Percentiles rank a stretch among this genome's conserved stretches.
Conservation (phyloP, 768 basidiomycete species). For the Serendipita vermifera region DNA sequence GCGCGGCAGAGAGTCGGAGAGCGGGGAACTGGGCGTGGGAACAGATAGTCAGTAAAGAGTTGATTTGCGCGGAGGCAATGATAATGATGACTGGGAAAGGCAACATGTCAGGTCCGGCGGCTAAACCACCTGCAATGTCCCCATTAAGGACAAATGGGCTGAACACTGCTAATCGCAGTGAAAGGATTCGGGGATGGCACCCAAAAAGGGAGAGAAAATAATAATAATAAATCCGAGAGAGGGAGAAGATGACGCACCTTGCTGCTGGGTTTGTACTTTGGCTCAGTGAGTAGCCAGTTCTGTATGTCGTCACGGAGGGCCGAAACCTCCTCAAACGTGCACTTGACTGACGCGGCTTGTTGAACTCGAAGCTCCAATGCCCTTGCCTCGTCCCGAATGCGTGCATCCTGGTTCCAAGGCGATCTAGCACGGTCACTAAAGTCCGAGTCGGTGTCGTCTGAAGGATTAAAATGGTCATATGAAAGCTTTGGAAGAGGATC, state of each 20-base stretch:
- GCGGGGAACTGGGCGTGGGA: conserved; percentile 39
- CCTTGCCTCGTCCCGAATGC: conserved; percentile 37
- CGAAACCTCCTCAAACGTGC: conserved; percentile 75
- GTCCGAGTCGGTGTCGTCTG: conserved; percentile 37
- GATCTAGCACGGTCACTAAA: conserved; percentile 21
- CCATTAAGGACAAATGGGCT: too few relatives aligned
- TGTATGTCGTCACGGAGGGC: conserved; percentile 66
- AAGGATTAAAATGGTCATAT: conserved; percentile 38
- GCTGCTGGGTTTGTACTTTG: conserved; percentile 36
- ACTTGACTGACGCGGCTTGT: conserved; percentile 69
- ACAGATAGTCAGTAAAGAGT: conserved; percentile 7
- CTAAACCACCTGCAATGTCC: too few relatives aligned
- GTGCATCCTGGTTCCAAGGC: conserved; percentile 17
- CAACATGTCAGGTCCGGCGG: too few relatives aligned
- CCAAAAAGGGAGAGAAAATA: neutral
- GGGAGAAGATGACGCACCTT: conserved; percentile 36
- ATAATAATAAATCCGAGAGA: neutral
- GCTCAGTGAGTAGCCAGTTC: conserved; percentile 54
- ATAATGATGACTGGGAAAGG: conserved; percentile 15
- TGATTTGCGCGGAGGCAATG: conserved; percentile 10
- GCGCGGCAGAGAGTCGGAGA: conserved; percentile 60
- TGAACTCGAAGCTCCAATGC: conserved; percentile 67
- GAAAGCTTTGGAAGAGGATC: conserved; percentile 35
- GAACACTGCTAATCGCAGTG: neutral
- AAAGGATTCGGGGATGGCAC: neutral